A percentile compares a stretch with the other conserved stretches of the same genome.
phyloP scores from a whole-genome alignment of 345 rosid species.

The Brassica incana region DNA sequence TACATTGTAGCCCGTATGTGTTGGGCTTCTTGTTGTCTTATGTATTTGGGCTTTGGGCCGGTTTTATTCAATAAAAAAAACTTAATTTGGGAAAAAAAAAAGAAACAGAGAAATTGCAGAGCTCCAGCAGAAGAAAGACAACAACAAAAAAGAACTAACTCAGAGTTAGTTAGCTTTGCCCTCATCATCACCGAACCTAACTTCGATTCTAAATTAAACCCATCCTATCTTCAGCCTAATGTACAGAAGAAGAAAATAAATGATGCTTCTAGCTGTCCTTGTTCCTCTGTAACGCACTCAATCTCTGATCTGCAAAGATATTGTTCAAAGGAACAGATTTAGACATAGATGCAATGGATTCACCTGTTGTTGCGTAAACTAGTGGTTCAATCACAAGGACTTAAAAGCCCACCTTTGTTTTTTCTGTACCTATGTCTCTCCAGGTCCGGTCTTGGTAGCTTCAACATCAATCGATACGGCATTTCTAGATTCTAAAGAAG shows the following conservation, averaged over 20 bases:
- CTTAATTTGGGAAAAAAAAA: too few species aligned
- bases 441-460: slow-evolving; percentile 20
- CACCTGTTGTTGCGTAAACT: neutral
- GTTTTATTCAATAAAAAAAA: too few species aligned
- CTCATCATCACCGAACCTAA: slow-evolving; percentile 26
- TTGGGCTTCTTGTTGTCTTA: too few species aligned
- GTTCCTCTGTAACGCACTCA: slow-evolving; percentile 9
- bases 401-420: neutral
- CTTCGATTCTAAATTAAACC: slow-evolving; percentile 28
- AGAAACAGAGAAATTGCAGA: neutral
- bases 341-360: neutral
- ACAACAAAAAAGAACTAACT: neutral
- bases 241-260: slow-evolving; percentile 18
- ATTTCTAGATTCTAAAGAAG: slow-evolving; percentile 40
- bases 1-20: too few species aligned
- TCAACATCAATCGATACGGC: slow-evolving; percentile 32
- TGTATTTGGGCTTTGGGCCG: too few species aligned
- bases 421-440: slow-evolving; percentile 6
- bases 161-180: slow-evolving; percentile 20
- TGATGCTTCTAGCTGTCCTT: neutral
- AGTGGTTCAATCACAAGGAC: slow-evolving; percentile 5
- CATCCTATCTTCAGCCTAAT: slow-evolving; percentile 33
- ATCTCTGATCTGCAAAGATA: neutral
- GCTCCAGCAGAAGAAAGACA: neutral
- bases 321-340: neutral